Evolutionary conservation across 2,329 filamentous ascomycete species (phyloP), one percentile per base, ranked within the genome.

Genomic region (Ceratocystis eucalypticola): DNA sequence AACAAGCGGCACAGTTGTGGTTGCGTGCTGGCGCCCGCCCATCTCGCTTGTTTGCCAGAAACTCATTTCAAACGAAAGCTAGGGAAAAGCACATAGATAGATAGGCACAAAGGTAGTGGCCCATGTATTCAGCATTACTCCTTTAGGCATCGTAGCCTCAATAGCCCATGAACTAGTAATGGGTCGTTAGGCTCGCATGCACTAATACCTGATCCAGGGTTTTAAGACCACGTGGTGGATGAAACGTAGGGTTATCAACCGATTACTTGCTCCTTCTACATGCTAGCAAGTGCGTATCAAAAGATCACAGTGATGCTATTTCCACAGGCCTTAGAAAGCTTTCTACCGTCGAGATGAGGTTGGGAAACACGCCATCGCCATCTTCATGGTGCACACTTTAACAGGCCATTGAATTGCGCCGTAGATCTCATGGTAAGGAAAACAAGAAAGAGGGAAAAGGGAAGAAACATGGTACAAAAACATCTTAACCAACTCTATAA

Each of bases 401-500:
- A 20, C 33, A 37, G n/a, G 55, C 25, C 55, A 30, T 37, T 17
- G 44, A 22, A 59, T 61, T 65, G 55, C 64, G 64, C 41, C 53
- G 22, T 65, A 41, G 3, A 55, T 61, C 53, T 25, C 17, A 48
- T 48, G 33, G 55, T 61, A 65, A 48, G 61, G 33, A 45, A 37
- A 61, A 30, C 41, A 65, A 57, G 55, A 61, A 61, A 41, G 61
- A 65, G 37, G 37, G 37, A 41, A 37, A 41, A 41, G 37, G 3
- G 30, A 48, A 20, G 33, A 37, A 55, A 25, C 37, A 20, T 65
- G 41, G 55, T 61, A 59, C 55, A 61, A 55, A 65, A 61, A 61
- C 53, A 65, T 20, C 20, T 41, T 65, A 41, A 41, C 64, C 53
- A 65, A 48, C 28, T 55, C 64, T 30, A 53, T 46, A 65, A 55